Conservation (phyloP, 352 stramenopile genomes). For the Pythium utonaiense region DNA sequence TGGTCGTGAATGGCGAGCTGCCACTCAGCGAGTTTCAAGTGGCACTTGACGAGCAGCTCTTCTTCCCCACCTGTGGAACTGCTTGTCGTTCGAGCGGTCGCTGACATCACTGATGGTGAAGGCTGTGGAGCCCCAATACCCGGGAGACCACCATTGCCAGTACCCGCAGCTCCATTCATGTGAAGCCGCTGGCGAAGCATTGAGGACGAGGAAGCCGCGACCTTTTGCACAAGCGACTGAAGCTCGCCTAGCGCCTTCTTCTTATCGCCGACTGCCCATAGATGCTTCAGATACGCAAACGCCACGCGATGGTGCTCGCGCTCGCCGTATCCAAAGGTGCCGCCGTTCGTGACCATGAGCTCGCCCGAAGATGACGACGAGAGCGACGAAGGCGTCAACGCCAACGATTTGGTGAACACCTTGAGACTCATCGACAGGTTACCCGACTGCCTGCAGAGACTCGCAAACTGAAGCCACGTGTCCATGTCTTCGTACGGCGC, state of each 20-base stretch:
- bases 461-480: slow-evolving; percentile 94
- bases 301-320: slow-evolving; percentile 83
- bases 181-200: slow-evolving; percentile 22
- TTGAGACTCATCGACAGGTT: slow-evolving; percentile 86
- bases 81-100: slow-evolving; percentile 8
- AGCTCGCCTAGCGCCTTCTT: slow-evolving; percentile 86
- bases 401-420: slow-evolving; percentile 80
- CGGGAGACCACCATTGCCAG: neutral
- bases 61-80: slow-evolving; percentile 31
- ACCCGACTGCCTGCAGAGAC: slow-evolving; percentile 89
- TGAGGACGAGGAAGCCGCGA: slow-evolving; percentile 45
- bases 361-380: slow-evolving; percentile 11
- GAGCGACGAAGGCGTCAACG: slow-evolving; percentile 38
- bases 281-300: slow-evolving; percentile 76
- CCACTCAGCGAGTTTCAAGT: slow-evolving; percentile 82
- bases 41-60: slow-evolving; percentile 77
- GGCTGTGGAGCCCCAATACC: slow-evolving; percentile 16
- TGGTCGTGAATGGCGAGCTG: slow-evolving; percentile 79
- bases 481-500: slow-evolving; percentile 88
- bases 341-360: slow-evolving; percentile 9
- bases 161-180: slow-evolving; percentile 9
- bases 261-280: slow-evolving; percentile 82
- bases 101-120: slow-evolving; percentile 27
- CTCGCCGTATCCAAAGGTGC: slow-evolving; percentile 62
- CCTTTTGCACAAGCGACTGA: slow-evolving; percentile 78